A percentile compares a stretch with the other conserved stretches of the same genome.
Evolutionary conservation across 2,329 filamentous ascomycete genomes (phyloP).

Genomic region (Dactylellina cionopaga): DNA sequence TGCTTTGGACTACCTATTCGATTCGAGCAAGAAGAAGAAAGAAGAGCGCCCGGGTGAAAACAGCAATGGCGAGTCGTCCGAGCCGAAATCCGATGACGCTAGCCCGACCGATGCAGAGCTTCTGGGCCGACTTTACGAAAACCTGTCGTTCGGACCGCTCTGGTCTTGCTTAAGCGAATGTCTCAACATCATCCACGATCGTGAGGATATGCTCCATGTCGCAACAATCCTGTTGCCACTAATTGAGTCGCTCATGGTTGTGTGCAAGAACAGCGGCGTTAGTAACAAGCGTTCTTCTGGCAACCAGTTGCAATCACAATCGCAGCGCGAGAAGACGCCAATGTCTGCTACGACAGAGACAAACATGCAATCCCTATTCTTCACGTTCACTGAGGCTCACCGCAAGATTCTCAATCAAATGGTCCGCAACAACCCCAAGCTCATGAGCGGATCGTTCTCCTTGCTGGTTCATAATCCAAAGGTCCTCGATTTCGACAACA

Average conservation of each 20-base stretch:
- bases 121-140: constrained; percentile 87
- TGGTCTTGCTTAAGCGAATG: constrained; percentile 94
- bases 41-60: constrained; percentile 61
- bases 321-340: constrained; percentile 53
- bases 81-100: constrained; percentile 65
- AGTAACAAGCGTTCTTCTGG: constrained; percentile 30
- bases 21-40: constrained; percentile 69
- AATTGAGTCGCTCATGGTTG: constrained; percentile 97
- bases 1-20: constrained; percentile 94
- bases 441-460: constrained; percentile 98
- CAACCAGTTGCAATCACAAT: constrained; percentile 67
- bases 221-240: constrained; percentile 93
- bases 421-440: constrained; percentile 93
- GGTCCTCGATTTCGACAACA: constrained; percentile 98
- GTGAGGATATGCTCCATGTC: constrained; percentile 95
- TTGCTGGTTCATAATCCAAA: constrained; percentile 97
- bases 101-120: constrained; percentile 68
- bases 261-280: constrained; percentile 95
- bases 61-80: constrained; percentile 61
- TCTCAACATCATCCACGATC: constrained; percentile 84
- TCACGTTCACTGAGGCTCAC: constrained; percentile 96
- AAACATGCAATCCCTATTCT: constrained; percentile 87
- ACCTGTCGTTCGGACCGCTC: constrained; percentile 85
- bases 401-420: constrained; percentile 97
- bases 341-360: constrained; percentile 60